These are phyloP conservation scores for Melaleuca quinquenervia DNA, from an alignment of 345 rosid species.

Conservation along the genomic window DNA sequence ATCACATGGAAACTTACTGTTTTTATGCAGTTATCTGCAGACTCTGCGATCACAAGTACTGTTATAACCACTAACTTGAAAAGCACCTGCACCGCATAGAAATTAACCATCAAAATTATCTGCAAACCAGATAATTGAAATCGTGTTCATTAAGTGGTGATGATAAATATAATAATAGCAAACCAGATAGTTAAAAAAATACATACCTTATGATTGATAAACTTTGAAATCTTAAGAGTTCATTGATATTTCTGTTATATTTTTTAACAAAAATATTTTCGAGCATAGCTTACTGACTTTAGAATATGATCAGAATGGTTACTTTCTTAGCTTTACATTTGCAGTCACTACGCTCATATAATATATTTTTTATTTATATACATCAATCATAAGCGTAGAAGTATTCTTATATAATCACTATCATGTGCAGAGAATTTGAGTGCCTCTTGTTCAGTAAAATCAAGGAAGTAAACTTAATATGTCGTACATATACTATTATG, in stretches of 20 bases:
- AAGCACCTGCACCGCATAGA: constrained; percentile 58
- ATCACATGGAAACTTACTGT: constrained; percentile 37
- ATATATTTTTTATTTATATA: background rate
- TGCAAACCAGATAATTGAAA: background rate
- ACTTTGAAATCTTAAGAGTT: background rate
- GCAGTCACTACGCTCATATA: background rate
- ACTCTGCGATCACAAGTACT: constrained; percentile 99
- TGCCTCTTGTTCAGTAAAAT: background rate
- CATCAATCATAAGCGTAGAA: background rate
- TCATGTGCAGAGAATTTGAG: background rate
- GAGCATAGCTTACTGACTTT: background rate
- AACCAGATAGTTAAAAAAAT: background rate
- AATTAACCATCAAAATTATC: constrained; percentile 21
- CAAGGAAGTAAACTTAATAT: background rate
- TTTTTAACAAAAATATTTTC: background rate
- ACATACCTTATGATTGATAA: background rate
- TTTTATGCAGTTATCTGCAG: constrained; percentile 97
- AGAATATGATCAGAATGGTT: background rate
- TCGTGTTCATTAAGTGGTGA: background rate
- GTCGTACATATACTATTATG: background rate
- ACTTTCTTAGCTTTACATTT: background rate
- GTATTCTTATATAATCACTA: background rate
- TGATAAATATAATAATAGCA: background rate
- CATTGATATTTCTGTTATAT: background rate
- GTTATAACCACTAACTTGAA: constrained; percentile 99